Base-by-base conservation (phyloP, 2,329 filamentous ascomycete species). In the Paraconiothyrium brasiliense region DNA sequence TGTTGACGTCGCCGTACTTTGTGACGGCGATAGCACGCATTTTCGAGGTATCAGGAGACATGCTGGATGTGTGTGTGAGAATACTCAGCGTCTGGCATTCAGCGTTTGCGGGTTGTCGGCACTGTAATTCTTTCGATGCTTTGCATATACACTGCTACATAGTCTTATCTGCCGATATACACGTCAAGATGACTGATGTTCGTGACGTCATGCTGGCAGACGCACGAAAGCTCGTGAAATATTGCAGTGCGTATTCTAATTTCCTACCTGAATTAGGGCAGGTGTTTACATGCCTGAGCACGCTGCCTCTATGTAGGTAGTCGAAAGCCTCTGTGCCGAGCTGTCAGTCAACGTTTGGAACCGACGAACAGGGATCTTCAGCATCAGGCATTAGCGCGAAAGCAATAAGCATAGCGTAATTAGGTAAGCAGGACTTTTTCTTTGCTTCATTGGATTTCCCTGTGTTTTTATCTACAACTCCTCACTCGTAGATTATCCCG, bases 21-120 rank as follows among this genome's bases (percentile, higher is more conserved):
- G 68, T 64, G 16, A 78, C 71, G 24, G 69, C 74, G 20, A 78
- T 67, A 13, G 75, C 74, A 54, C 71, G 72, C 76, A 78, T 78
- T 11, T 55, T 67, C 4, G 55, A 41, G 1, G 41, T 22, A 14
- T 13, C 16, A 16, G 37, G 16, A 41, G 37, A 16, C 37, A 41
- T 16, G 11, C 5, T 41, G 13, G 37, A 16, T 3, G 2, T 14
- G 16, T 41, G 2, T 14, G 16, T 41, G 37, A 2, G 16, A 41
- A 16, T 41, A 41, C 27, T 30, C 27, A 30, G 27, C 27, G 27
- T 30, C 6, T 30, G 37, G 3, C 4, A 14, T 6, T 16, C 13
- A 11, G 5, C 27, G 27, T 30, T 30, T 41, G 14, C 14, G 16
- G 11, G 5, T 41, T 41, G 37, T 16, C 14, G 10, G 37, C 11